Evolutionary conservation across 306 rosid genomes (phyloP).

Genomic region (Lotus japonicus): DNA sequence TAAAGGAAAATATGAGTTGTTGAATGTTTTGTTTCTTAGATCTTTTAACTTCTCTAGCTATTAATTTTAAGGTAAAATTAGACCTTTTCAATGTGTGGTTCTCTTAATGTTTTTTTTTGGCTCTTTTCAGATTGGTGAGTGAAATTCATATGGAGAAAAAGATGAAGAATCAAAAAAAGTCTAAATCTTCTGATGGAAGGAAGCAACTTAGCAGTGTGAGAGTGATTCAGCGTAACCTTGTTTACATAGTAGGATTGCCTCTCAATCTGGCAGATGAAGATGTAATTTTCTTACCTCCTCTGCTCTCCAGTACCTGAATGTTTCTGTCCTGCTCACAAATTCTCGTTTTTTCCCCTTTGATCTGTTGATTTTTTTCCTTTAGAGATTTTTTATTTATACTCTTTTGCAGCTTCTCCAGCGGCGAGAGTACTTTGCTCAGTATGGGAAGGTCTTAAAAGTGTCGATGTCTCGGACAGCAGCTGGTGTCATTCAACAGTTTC

Average conservation of each 20-base stretch:
- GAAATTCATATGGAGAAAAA: constrained; percentile 72
- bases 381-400: not conserved
- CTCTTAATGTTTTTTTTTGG: not conserved
- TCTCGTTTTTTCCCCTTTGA: not conserved
- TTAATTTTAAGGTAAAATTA: not conserved
- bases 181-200: constrained; percentile 83
- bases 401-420: constrained; percentile 75
- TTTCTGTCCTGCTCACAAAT: not conserved
- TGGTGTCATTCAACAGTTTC: constrained; percentile 95
- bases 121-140: constrained; percentile 71
- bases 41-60: not conserved
- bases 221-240: constrained; percentile 97
- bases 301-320: not conserved
- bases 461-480: constrained; percentile 97
- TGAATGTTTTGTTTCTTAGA: not conserved
- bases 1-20: not conserved
- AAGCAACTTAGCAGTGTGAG: constrained; percentile 96
- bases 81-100: not conserved
- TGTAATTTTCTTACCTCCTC: constrained; percentile 37
- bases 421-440: constrained; percentile 91
- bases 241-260: constrained; percentile 83
- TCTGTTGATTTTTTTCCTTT: not conserved
- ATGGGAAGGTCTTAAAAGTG: constrained; percentile 96
- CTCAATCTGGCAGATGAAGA: constrained; percentile 75
- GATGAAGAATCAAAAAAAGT: constrained; percentile 76